Conservation (phyloP, 352 stramenopile species). For the Pythium rhizo-oryzae region DNA sequence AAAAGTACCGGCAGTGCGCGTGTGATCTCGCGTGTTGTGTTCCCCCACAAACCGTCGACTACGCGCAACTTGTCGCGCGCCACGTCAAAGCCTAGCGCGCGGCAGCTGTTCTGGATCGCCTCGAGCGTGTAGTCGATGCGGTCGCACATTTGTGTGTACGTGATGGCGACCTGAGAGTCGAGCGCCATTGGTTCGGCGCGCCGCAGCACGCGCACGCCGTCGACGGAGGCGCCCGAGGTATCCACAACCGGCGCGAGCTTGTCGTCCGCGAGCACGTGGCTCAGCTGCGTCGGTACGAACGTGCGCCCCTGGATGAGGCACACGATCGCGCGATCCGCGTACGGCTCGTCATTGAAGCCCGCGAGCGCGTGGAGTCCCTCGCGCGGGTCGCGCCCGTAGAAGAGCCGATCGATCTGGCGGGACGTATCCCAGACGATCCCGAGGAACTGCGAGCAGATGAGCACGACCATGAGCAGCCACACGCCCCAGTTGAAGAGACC, state of each 20-base stretch:
- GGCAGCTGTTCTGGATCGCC: conserved; percentile 25
- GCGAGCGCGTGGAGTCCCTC: background rate
- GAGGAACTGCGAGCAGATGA: conserved; percentile 4
- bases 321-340: conserved; percentile 5
- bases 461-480: background rate
- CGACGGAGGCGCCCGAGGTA: conserved; percentile 2
- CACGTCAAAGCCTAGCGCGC: conserved; percentile 27
- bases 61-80: conserved; percentile 24
- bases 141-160: conserved; percentile 14
- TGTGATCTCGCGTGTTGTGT: conserved; percentile 6
- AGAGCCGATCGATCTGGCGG: too few relatives aligned
- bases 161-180: background rate
- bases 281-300: conserved; percentile 9
- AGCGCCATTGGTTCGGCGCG: conserved; percentile 14
- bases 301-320: conserved; percentile 6
- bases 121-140: conserved; percentile 19
- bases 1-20: conserved; percentile 34
- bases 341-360: conserved; percentile 18
- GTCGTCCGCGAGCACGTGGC: background rate
- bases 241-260: conserved; percentile 5
- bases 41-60: conserved; percentile 17
- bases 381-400: background rate
- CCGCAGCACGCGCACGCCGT: conserved; percentile 32
- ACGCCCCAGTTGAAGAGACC: conserved; percentile 11
- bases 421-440: conserved; percentile 6